Base-by-base conservation (phyloP, 495 filamentous ascomycete genomes). In the Acidiella bohemica region DNA sequence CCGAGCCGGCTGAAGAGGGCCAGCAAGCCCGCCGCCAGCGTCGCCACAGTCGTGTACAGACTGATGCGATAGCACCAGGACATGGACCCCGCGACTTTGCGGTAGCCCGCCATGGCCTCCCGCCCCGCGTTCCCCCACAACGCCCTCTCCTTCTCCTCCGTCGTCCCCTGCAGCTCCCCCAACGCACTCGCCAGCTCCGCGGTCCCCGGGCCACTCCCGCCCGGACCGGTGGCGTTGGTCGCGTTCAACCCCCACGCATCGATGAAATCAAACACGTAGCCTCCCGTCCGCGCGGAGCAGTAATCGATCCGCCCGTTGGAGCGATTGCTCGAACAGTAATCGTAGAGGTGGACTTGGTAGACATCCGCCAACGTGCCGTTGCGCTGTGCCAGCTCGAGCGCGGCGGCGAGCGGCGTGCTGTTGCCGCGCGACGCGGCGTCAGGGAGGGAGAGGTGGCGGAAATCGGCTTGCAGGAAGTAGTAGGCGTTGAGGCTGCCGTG, bases 261-360 rank as follows among this genome's bases (percentile, higher is more conserved):
- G 36, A 77, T 53, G 3, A 76, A 68, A 56, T 92, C 75, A 73
- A 86, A 94, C 66, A 76, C 72, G 67, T 81, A 95, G 42, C 75
- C 57, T 3, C 72, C 59, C 60, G 81, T 57, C 38, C 65, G 71
- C 28, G 60, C 53, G 7, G 73, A 73, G 66, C 76, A 81, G 42
- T 53, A 63, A 64, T 77, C 76, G 39, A 52, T 64, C 37, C 67
- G 61, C 21, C 64, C 59, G 44, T 65, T 66, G 25, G 63, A 64
- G 28, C 65, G 49, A 4, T 60, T 63, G 31, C 74, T 72, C 12
- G 69, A 65, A 67, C 90, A 96, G 72, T 86, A 95, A 55, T 80
- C 80, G 81, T 80, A 93, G 20, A 97, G 67, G 23, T 52, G 72
- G 55, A 94, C 68, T 36, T 75, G 70, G 71, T 96, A 96, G 53